Conservation (phyloP, 2,329 filamentous ascomycete genomes). For the Botrytis paeoniae region DNA sequence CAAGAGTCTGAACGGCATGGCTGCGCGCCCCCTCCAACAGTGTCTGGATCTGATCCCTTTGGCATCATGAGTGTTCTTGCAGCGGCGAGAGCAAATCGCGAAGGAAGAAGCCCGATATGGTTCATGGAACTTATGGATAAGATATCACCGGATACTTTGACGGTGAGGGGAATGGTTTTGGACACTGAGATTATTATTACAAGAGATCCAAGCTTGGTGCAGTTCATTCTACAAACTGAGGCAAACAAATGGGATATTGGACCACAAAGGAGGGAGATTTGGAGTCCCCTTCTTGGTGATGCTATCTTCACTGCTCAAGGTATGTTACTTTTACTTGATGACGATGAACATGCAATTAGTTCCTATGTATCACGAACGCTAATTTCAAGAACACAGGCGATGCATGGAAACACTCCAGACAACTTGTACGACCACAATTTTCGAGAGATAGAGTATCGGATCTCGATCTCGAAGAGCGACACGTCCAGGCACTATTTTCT, state of each 20-base stretch:
- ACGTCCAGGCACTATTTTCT: conserved; percentile 37
- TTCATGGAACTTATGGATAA: conserved; percentile 7
- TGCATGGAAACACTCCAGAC: conserved; percentile 40
- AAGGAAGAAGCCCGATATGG: conserved; percentile 2
- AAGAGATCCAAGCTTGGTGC: conserved; percentile 2
- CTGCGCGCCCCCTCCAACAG: neutral
- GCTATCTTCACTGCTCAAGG: conserved; percentile 29
- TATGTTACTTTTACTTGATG: neutral
- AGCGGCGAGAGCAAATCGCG: neutral
- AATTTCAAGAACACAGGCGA: conserved; percentile 16
- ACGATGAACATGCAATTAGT: neutral
- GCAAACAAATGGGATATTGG: conserved; percentile 39
- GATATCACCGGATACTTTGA: neutral
- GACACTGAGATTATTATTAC: conserved; percentile 9
- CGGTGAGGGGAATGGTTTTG: neutral
- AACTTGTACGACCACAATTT: conserved; percentile 44
- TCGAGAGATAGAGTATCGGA: conserved; percentile 45
- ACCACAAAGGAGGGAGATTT: conserved; percentile 37
- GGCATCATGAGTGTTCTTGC: neutral
- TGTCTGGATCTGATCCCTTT: neutral
- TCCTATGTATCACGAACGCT: neutral
- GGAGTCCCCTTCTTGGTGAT: conserved; percentile 33
- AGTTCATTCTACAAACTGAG: neutral
- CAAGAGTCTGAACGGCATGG: neutral
- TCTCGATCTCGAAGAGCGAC: conserved; percentile 44